Conservation (phyloP, 495 filamentous ascomycete species). For the Penicillium pulvis region DNA sequence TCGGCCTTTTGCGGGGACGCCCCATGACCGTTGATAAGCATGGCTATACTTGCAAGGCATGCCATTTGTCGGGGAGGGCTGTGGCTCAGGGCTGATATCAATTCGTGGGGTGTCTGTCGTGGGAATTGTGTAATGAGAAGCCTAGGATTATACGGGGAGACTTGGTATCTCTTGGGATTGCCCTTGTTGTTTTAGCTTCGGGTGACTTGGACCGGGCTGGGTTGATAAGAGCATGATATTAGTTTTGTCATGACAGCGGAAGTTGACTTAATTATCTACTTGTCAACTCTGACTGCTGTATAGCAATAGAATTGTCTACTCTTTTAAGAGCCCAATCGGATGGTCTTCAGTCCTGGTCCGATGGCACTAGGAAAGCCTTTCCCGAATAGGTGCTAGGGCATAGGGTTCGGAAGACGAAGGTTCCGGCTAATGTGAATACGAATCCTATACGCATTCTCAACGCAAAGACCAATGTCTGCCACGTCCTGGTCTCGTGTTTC, state of each 20-base stretch:
- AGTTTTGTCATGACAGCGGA: not conserved
- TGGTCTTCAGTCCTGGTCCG: conserved; percentile 8
- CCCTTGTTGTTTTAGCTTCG: conserved; percentile 13
- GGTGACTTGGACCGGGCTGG: not conserved
- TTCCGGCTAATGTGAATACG: conserved; percentile 1
- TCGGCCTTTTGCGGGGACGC: conserved; percentile 16
- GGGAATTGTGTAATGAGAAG: conserved; percentile 19
- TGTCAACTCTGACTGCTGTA: no score
- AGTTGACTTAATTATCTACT: not conserved
- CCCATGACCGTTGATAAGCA: conserved; percentile 16
- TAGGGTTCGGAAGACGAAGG: conserved; percentile 23
- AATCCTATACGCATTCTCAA: not conserved
- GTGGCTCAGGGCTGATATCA: conserved; percentile 6
- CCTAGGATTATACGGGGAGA: not conserved
- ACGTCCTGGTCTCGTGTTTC: not conserved
- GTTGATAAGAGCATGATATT: not conserved
- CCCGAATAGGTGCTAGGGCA: conserved; percentile 19
- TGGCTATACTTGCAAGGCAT: not conserved
- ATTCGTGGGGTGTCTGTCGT: conserved; percentile 8
- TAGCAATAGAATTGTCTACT: no score
- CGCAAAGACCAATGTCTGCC: not conserved
- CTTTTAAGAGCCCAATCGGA: conserved; percentile 1
- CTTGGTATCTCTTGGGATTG: conserved; percentile 14
- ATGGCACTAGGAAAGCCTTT: not conserved
- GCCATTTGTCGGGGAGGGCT: conserved; percentile 10